Base-by-base conservation (phyloP, 2,329 filamentous ascomycete species). In the Beauveria sp. region DNA sequence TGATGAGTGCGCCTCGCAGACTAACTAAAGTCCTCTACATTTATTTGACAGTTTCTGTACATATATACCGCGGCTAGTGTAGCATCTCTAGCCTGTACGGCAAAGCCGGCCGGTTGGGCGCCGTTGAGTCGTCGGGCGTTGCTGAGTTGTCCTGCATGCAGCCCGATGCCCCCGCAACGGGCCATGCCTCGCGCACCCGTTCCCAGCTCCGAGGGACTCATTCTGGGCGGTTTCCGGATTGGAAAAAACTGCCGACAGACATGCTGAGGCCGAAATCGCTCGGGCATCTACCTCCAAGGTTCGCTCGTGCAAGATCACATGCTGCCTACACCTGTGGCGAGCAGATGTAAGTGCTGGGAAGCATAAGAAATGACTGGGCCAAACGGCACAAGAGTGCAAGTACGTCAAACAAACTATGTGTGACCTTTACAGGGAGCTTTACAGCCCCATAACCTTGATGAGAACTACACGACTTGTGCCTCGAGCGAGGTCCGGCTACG, bases 111-210 rank as follows among this genome's bases (percentile, higher is more conserved):
- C 49, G 57, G 57, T 60, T 52, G 38, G 57, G 57, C 57, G 38
- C n/a, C 38, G 46, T 38, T 38, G 5, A 38, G 34, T 38, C 34
- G 51, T 61, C 49, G 43, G 59, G 59, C 54, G 22, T 49, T 40
- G 59, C 40, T 61, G 59, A 42, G 50, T 50, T 55, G 59, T 40
- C 59, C 24, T 55, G 51, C 59, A 49, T 28, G 34, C 48, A 46
- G 57, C 46, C 57, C 46, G 46, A 60, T 60, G 46, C 12, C 45
- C 53, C 56, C 55, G 56, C 56, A 43, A 48, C n/a, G 14, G n/a
- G 28, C 26, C n/a, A 45, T 45, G 18, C 53, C 38, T 22, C 3
- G 6, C 28, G 18, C n/a, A 31, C 20, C 49, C 49, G 26, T 51
- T 28, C 18, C 49, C 49, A 51, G 26, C 22, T n/a, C 26, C 26